Evolutionary conservation across 1,284 basidiomycete genomes (phyloP).

Genomic region (Cryptococcus sp.): DNA sequence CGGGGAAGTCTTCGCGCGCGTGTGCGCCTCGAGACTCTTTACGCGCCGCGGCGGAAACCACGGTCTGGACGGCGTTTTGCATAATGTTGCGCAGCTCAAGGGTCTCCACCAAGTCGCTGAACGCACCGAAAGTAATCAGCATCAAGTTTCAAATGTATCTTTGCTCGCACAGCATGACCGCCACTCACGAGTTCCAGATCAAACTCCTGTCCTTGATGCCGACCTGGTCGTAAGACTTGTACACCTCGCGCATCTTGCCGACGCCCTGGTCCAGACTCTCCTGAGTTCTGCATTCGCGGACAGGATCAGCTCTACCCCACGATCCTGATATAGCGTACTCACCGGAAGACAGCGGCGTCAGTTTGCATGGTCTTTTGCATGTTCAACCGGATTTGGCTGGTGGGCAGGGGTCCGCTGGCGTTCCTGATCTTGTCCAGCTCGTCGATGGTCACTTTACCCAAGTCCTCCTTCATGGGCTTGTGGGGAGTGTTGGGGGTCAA

Average conservation of each 20-base stretch:
- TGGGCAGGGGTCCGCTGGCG: conserved; percentile 77
- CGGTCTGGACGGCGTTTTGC: conserved; percentile 94
- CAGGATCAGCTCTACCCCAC: neutral
- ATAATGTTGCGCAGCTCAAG: conserved; percentile 95
- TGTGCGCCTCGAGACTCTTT: conserved; percentile 98
- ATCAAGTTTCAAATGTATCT: neutral
- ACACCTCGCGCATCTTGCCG: conserved; percentile 78
- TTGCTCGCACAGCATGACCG: neutral
- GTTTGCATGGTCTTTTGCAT: conserved; percentile 99
- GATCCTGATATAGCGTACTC: conserved; percentile 25
- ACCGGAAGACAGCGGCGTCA: conserved; percentile 88
- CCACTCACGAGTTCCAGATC: conserved; percentile 94
- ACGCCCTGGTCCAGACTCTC: conserved; percentile 89
- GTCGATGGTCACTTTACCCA: conserved; percentile 82
- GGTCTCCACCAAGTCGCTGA: conserved; percentile 84
- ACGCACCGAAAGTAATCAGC: neutral
- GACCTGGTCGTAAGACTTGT: conserved; percentile 83
- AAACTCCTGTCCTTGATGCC: conserved; percentile 96
- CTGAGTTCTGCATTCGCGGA: conserved; percentile 69
- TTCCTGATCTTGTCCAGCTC: conserved; percentile 88
- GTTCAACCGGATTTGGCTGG: conserved; percentile 85
- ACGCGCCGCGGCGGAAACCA: conserved; percentile 89
- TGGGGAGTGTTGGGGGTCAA: conserved; percentile 88
- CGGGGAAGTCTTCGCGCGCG: conserved; percentile 91
- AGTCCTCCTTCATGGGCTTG: conserved; percentile 82